phyloP scores from a whole-genome alignment of 306 rosid genomes.

The Abrus pulchellus region DNA sequence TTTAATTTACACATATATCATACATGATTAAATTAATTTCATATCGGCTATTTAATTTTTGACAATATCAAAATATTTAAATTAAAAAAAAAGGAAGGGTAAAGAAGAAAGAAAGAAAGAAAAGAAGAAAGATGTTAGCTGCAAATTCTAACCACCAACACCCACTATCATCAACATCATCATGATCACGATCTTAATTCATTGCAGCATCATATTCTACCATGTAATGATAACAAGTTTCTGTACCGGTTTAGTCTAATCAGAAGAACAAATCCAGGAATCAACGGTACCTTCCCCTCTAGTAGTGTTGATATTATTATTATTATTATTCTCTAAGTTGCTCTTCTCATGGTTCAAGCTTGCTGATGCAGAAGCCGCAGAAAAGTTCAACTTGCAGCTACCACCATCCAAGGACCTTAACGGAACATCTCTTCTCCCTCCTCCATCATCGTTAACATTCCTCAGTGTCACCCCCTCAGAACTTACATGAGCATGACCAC shows the following conservation, averaged over 20 bases:
- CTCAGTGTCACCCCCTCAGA: conserved; percentile 29
- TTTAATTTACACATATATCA: conserved; percentile 42
- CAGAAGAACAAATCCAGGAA: conserved; percentile 82
- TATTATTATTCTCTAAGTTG: conserved; percentile 50
- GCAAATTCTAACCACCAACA: conserved; percentile 56
- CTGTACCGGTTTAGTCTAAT: conserved; percentile 47
- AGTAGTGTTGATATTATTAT: conserved; percentile 32
- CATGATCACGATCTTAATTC: conserved; percentile 45
- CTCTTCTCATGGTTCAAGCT: conserved; percentile 58
- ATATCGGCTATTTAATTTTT: conserved; percentile 24
- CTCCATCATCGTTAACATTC: conserved; percentile 27
- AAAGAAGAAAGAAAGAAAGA: background rate
- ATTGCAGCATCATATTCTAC: conserved; percentile 53
- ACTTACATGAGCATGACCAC: background rate
- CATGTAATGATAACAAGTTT: conserved; percentile 51
- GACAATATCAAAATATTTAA: conserved; percentile 38
- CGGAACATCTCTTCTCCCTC: conserved; percentile 21
- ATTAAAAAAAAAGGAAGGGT: background rate
- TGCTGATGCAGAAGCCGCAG: conserved; percentile 46
- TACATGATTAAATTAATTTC: conserved; percentile 51
- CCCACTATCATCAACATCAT: conserved; percentile 47
- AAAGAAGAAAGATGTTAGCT: conserved; percentile 47
- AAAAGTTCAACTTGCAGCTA: conserved; percentile 59
- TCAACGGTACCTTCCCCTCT: conserved; percentile 72
- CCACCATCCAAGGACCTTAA: conserved; percentile 45